phyloP scores from a whole-genome alignment of 208 protist genomes.

The Crithidia bombi region DNA sequence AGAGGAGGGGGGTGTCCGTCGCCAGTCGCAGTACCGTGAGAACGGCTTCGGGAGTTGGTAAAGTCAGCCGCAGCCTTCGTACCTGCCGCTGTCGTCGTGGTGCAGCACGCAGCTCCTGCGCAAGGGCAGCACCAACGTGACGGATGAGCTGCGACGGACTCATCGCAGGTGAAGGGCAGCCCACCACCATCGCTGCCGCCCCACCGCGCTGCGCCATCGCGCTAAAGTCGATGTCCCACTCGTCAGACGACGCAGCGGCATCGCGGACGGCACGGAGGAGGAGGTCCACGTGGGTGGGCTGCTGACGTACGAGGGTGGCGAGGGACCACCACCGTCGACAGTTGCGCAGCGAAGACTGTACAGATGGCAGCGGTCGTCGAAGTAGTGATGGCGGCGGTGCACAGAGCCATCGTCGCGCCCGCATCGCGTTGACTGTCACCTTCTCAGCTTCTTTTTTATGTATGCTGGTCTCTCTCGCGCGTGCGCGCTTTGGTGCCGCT shows the following conservation, averaged over 20 bases:
- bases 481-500: not conserved
- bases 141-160: slow-evolving; percentile 23
- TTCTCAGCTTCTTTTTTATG: not conserved
- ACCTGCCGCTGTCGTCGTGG: slow-evolving; percentile 2
- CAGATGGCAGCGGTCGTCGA: not conserved
- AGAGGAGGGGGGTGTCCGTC: slow-evolving; percentile 20
- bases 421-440: not conserved
- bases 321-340: slow-evolving; percentile 13
- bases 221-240: slow-evolving; percentile 58
- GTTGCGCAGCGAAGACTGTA: not conserved
- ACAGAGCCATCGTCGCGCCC: not conserved
- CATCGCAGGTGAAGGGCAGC: slow-evolving; percentile 8
- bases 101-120: slow-evolving; percentile 4
- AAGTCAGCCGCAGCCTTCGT: slow-evolving; percentile 23
- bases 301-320: not conserved
- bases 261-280: slow-evolving; percentile 8
- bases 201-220: slow-evolving; percentile 20
- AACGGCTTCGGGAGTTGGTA: slow-evolving; percentile 19
- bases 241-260: slow-evolving; percentile 10
- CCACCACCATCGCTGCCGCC: not conserved
- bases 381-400: not conserved
- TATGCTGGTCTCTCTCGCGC: not conserved
- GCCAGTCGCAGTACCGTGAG: slow-evolving; percentile 15
- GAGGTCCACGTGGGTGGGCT: not conserved
- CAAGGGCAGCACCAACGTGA: slow-evolving; percentile 22